Evolutionary conservation across 768 basidiomycete species (phyloP), one percentile per base, ranked within the genome.

Genomic region (Suillus clintonianus): DNA sequence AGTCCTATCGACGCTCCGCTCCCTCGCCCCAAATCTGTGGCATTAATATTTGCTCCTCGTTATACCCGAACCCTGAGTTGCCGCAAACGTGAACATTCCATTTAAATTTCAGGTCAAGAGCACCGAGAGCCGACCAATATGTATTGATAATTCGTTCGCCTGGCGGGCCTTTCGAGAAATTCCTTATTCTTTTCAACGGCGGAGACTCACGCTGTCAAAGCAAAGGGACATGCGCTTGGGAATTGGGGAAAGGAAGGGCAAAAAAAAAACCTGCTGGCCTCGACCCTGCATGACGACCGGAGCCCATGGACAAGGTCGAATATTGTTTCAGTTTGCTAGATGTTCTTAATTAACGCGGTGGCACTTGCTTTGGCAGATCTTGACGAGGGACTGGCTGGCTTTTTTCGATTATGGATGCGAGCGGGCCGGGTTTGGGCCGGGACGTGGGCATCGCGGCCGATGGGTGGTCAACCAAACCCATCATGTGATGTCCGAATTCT

Each of bases 131-230:
- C n/a, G 54, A 36, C 36, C n/a, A n/a, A n/a, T n/a, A n/a, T n/a
- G n/a, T n/a, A n/a, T n/a, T n/a, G 14, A 19, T 14, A 55, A 36
- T 22, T 37, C 34, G n/a, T 39, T 10, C 9, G 27, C 30, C 27
- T 24, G 47, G 22, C 27, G n/a, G n/a, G n/a, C n/a, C n/a, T n/a
- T n/a, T n/a, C n/a, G n/a, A n/a, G n/a, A n/a, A n/a, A n/a, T n/a
- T n/a, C n/a, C n/a, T n/a, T n/a, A n/a, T n/a, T n/a, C n/a, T n/a
- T n/a, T n/a, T n/a, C n/a, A n/a, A n/a, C 56, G 37, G 56, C 39
- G 39, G 39, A 41, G 39, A 57, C 39, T 27, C 39, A 57, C 56
- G 56, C 56, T 57, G 56, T 57, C 56, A 57, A 37, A 39, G 19
- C 15, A 10, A 24, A n/a, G n/a, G n/a, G 55, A 24, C 36, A n/a